Base-by-base conservation (phyloP, 2,329 filamentous ascomycete genomes). In the Chalara sp. region DNA sequence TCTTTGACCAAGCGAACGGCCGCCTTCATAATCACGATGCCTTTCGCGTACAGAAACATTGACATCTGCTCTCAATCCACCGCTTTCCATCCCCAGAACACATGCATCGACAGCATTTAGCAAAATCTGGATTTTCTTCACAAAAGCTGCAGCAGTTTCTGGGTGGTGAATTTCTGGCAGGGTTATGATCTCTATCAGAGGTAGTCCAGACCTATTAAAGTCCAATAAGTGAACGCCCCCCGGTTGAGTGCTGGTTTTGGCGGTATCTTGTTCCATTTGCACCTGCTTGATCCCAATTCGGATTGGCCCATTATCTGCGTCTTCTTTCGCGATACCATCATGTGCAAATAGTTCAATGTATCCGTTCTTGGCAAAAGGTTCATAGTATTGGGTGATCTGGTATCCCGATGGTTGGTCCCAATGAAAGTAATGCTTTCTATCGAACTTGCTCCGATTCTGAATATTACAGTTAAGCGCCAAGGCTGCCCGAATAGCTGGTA, bases 391-490 rank as follows among this genome's bases (percentile, higher is more conserved):
- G 1, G 93, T 99, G 56, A 99, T 95, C 68, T 99, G 93, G 68
- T 99, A 99, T 0, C 93, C 93, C 0, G 89, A 80, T 1, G 93
- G 93, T 68, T 99, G 93, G 68, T 99, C 93, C 80, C 93, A 95
- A 74, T 96, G 96, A 69, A 99, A 97, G 70, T 99, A 99, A 69
- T 99, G 93, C 68, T 99, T 99, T 56, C 93, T 79, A 68, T 99
- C 93, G 70, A 96, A 99, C 49, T 81, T 81, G 67, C 90, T 96
- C 59, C 80, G 76, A 1, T 70, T 74, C 64, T 95, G 86, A 48
- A 97, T 78, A 1, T 83, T 72, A 68, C 93, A 97, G 52, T 85
- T 80, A 43, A 99, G 74, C 0, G 90, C 89, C 46, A 96, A 72
- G 0, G 93, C 92, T 13, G 92, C 92, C 53, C 93, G 83, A 12